Base-by-base conservation (phyloP, 352 stramenopile species). In the Pilasporangium apinafurcum region DNA sequence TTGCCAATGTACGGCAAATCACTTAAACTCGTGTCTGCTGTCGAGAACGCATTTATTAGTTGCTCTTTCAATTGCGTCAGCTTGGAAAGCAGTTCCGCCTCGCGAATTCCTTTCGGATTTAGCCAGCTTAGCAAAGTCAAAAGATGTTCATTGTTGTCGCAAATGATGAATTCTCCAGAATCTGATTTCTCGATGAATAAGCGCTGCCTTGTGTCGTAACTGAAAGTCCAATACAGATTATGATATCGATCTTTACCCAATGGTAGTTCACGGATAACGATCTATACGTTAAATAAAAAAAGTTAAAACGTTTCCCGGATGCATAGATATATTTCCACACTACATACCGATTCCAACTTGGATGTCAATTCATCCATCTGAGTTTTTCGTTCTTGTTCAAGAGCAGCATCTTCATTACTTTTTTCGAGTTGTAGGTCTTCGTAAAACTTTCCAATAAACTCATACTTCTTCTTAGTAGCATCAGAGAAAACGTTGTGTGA, bases 181-280 rank as follows among this genome's bases (percentile, higher is more conserved):
- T 87, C 74, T 34, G 52, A 68, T 33, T 69, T 68, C 38, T 90
- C 75, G 17, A 92, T 70, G 17, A 86, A 92, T 29, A 87, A 40
- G 4, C 74, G 59, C 12, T 59, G 48, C n/a, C 63, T 66, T 6
- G 55, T 68, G 57, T 88, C 78, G 26, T 83, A 66, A 39, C 71
- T 74, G 50, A 92, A 92, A 30, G 82, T 56, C 59, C 68, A 92
- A 42, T 92, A 92, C 8, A 68, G 68, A 42, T 87, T 87, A 56
- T 87, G 76, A 22, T 69, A 89, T 25, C 81, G 65, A 41, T 92
- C 81, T 48, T 53, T 78, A 43, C 81, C 81, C 21, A 92, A 40
- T 7, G 77, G 75, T 18, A 70, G 56, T 28, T 84, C 73, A 17
- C 81, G 75, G 40, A 92, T 80, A 40, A 83, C 68, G 34, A 89